Percentiles rank a stretch among this genome's conserved stretches.
Evolutionary conservation across 495 filamentous ascomycete genomes (phyloP).

Genomic region (Recurvomyces mirabilis): DNA sequence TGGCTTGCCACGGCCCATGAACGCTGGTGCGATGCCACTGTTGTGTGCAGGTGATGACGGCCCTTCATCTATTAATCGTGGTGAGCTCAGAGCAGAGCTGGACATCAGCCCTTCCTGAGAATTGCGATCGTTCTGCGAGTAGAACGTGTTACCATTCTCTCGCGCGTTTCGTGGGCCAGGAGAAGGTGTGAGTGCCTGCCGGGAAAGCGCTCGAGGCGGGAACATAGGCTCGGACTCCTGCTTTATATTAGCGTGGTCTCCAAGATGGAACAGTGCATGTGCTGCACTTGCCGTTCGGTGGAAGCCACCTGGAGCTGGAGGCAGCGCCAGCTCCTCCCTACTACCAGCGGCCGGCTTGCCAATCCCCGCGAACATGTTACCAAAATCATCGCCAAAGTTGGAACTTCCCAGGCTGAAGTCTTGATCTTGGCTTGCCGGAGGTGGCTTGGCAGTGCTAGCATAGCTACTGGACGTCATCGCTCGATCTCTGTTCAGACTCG

Average conservation of each 20-base stretch:
- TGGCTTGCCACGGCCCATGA: constrained; percentile 7
- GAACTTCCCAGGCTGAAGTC: constrained; percentile 20
- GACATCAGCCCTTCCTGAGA: constrained; percentile 25
- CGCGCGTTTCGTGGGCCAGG: constrained; percentile 20
- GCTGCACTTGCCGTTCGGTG: constrained; percentile 18
- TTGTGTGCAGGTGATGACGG: constrained; percentile 9
- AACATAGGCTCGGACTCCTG: constrained; percentile 25
- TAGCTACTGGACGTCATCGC: constrained; percentile 32
- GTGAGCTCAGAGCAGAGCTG: constrained; percentile 12
- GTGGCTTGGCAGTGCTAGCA: constrained; percentile 31
- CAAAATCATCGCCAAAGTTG: constrained; percentile 25
- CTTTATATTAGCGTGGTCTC: constrained; percentile 3
- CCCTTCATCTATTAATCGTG: constrained; percentile 9
- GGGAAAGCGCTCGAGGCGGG: constrained; percentile 15
- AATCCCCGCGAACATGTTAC: constrained; percentile 26
- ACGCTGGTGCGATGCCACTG: constrained; percentile 8
- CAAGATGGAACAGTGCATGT: too few species aligned
- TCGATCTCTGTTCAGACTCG: constrained; percentile 17
- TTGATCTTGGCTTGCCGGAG: constrained; percentile 23
- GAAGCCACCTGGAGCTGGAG: not conserved
- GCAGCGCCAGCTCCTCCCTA: constrained; percentile 4
- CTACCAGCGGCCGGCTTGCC: constrained; percentile 1
- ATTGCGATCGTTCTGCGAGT: constrained; percentile 25
- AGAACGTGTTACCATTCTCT: constrained; percentile 22
- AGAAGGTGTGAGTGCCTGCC: constrained; percentile 16